Percentiles rank a stretch among this genome's conserved stretches.
Conservation (phyloP, 139 green algal species). For the Nannochloris sp. region DNA sequence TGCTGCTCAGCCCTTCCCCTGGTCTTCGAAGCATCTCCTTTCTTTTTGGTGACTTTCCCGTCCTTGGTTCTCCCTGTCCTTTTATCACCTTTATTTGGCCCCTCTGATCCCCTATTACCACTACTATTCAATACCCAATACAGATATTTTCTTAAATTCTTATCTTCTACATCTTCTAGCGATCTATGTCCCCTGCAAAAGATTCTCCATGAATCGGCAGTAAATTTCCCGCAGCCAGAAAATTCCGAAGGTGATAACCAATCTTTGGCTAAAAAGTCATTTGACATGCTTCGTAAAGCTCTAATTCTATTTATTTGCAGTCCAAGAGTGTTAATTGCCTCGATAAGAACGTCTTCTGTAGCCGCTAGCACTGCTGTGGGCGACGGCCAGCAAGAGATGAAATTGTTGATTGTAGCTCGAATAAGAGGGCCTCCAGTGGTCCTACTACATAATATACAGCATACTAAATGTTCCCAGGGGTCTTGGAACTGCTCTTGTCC, state of each 20-base stretch:
- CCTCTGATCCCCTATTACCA: no score
- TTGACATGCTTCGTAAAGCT: conserved; percentile 12
- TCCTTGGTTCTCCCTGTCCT: no score
- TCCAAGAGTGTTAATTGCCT: conserved; percentile 32
- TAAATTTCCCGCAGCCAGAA: conserved; percentile 46
- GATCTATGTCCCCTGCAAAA: conserved; percentile 39
- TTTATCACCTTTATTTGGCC: no score
- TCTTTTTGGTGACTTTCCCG: no score
- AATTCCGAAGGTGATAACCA: conserved; percentile 28
- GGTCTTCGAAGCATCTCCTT: no score
- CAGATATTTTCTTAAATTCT: conserved; percentile 32
- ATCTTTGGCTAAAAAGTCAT: conserved; percentile 29
- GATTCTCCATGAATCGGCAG: conserved; percentile 43
- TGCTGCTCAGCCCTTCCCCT: no score
- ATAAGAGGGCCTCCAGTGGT: conserved; percentile 34
- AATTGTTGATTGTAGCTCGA: conserved; percentile 12
- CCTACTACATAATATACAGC: conserved; percentile 42
- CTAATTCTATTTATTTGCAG: conserved; percentile 23
- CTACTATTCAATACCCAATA: conserved; percentile 18
- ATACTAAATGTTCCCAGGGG: conserved; percentile 37
- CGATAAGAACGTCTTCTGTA: background rate
- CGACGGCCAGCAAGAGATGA: conserved; percentile 28
- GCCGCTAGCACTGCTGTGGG: conserved; percentile 31
- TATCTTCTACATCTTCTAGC: conserved; percentile 16
- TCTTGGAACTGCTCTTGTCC: conserved; percentile 31